Conservation (phyloP, 2,329 filamentous ascomycete genomes). For the Didymella keratinophila region DNA sequence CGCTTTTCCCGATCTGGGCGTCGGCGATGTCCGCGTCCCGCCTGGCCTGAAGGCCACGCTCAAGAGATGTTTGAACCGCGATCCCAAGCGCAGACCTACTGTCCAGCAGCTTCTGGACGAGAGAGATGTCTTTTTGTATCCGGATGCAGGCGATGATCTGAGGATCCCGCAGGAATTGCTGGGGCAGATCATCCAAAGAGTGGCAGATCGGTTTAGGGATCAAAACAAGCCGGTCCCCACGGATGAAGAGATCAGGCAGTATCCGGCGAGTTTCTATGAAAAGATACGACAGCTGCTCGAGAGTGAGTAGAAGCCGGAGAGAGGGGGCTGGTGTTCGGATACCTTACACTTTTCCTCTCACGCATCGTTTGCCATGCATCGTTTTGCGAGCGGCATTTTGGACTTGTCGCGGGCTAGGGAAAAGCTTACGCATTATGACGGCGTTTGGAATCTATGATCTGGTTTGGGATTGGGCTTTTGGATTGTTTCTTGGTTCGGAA, state of each 20-base stretch:
- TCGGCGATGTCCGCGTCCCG: conserved; percentile 68
- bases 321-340: no score
- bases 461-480: background rate
- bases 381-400: no score
- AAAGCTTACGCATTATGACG: background rate
- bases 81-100: conserved; percentile 64
- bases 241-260: conserved; percentile 61
- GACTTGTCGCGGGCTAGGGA: no score
- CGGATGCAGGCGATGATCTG: conserved; percentile 62
- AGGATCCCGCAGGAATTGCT: conserved; percentile 63
- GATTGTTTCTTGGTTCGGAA: background rate
- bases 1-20: conserved; percentile 72
- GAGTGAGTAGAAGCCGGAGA: conserved; percentile 16
- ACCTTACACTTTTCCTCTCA: no score
- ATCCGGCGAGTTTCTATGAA: conserved; percentile 57
- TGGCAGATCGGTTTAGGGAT: conserved; percentile 66
- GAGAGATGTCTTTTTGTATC: conserved; percentile 66
- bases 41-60: conserved; percentile 64
- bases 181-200: conserved; percentile 65
- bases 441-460: background rate
- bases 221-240: conserved; percentile 60
- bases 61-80: conserved; percentile 65
- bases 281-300: conserved; percentile 56
- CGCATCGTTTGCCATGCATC: no score
- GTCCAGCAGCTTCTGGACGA: conserved; percentile 64